Conservation (phyloP, 495 filamentous ascomycete species). For the Neurospora terricola region DNA sequence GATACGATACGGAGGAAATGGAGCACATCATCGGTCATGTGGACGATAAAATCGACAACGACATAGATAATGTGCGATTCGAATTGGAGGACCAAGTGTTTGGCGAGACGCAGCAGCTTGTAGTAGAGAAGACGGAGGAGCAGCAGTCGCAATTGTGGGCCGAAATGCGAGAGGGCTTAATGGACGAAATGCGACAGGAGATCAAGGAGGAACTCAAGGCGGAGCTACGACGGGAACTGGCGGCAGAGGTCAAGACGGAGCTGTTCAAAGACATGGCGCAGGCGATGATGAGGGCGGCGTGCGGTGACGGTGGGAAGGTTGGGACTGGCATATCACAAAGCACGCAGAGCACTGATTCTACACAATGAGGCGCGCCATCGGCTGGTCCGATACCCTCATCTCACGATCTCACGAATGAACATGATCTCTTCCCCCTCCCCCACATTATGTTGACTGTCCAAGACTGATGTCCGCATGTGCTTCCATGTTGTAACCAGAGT, state of each 20-base stretch:
- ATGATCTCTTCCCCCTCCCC: background rate
- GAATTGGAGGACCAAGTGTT: slow-evolving; percentile 2
- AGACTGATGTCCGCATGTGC: background rate
- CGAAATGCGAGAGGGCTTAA: background rate
- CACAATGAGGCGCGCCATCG: background rate
- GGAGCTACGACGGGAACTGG: background rate
- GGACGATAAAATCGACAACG: background rate
- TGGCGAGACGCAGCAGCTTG: background rate
- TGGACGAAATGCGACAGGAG: slow-evolving; percentile 1
- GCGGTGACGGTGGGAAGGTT: background rate
- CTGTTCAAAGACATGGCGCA: slow-evolving; percentile 6
- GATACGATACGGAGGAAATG: slow-evolving; percentile 1
- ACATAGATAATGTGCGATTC: background rate
- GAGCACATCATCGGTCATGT: slow-evolving; percentile 1
- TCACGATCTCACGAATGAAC: background rate
- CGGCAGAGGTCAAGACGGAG: slow-evolving; percentile 1
- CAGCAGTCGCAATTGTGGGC: background rate
- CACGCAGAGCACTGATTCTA: background rate
- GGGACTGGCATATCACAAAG: background rate
- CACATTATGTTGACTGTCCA: background rate
- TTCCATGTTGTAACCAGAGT: background rate
- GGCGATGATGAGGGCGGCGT: slow-evolving; percentile 6
- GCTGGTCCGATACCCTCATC: background rate
- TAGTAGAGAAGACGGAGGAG: background rate
- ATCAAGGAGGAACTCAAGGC: background rate